Percentiles rank a stretch among this genome's conserved stretches.
Conservation (phyloP, 1,284 basidiomycete genomes). For the Bondarzewia mesenterica region DNA sequence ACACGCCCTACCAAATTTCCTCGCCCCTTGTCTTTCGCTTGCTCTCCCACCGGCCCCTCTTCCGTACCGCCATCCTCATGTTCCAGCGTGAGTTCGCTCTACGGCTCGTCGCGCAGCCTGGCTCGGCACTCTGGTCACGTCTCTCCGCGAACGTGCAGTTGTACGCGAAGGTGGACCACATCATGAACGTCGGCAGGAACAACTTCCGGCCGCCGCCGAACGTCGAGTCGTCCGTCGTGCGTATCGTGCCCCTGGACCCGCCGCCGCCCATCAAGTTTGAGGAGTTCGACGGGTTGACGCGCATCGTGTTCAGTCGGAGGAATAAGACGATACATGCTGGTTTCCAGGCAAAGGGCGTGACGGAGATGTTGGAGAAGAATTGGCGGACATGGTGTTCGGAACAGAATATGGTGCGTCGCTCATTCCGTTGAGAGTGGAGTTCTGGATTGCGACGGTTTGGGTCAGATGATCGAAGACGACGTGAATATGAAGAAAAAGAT, state of each 20-base stretch:
- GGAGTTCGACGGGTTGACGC: slow-evolving; percentile 93
- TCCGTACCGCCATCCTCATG: slow-evolving; percentile 95
- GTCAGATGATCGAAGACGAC: slow-evolving; percentile 66
- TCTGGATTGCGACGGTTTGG: background rate
- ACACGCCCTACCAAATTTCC: slow-evolving; percentile 99
- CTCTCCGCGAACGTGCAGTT: slow-evolving; percentile 96
- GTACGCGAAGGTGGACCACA: slow-evolving; percentile 90
- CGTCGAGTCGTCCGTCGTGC: slow-evolving; percentile 90
- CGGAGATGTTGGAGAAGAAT: slow-evolving; percentile 92
- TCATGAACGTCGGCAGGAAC: slow-evolving; percentile 94
- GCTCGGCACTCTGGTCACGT: slow-evolving; percentile 87
- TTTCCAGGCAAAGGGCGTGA: slow-evolving; percentile 89
- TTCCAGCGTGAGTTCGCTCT: slow-evolving; percentile 98
- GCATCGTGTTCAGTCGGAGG: slow-evolving; percentile 83
- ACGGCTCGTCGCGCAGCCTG: slow-evolving; percentile 84
- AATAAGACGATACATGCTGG: slow-evolving; percentile 90
- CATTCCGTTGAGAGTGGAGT: slow-evolving; percentile 10
- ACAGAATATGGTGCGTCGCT: slow-evolving; percentile 54
- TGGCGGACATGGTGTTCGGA: slow-evolving; percentile 92
- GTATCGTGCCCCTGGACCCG: slow-evolving; percentile 89
- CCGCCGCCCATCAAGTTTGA: slow-evolving; percentile 95
- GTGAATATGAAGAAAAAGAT: slow-evolving; percentile 68
- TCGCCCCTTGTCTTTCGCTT: slow-evolving; percentile 96
- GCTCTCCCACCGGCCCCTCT: slow-evolving; percentile 91
- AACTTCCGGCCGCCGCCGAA: slow-evolving; percentile 96